These are phyloP conservation scores for Escallonia rubra DNA, from an alignment of 129 eudicot species.

Conservation along the genomic window DNA sequence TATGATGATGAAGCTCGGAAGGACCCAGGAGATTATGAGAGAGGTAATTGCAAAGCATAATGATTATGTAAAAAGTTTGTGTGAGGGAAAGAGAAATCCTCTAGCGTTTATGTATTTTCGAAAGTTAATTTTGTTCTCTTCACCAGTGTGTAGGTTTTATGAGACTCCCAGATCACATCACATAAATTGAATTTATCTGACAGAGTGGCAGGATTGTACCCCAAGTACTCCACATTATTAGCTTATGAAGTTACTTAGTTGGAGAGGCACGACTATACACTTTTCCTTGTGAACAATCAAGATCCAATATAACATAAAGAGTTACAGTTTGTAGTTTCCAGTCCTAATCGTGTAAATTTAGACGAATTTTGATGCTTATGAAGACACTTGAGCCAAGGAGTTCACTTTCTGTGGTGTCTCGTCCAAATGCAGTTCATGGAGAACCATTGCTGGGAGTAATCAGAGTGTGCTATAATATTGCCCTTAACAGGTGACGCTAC, in stretches of 20 bases:
- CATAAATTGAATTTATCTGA: neutral
- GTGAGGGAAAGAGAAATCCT: too few relatives aligned
- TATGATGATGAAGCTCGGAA: too few relatives aligned
- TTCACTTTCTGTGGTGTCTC: neutral
- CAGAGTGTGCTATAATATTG: slow-evolving; percentile 93
- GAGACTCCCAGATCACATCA: too few relatives aligned
- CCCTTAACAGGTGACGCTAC: slow-evolving; percentile 75
- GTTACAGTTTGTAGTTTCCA: neutral
- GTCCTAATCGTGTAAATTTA: neutral
- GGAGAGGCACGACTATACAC: neutral
- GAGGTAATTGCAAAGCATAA: too few relatives aligned
- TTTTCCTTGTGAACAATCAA: neutral
- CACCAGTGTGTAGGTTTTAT: too few relatives aligned
- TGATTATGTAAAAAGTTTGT: too few relatives aligned
- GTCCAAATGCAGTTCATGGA: slow-evolving; percentile 76
- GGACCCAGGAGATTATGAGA: too few relatives aligned
- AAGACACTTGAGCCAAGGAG: neutral
- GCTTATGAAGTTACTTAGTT: neutral
- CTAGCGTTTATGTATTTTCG: too few relatives aligned
- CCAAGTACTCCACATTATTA: too few relatives aligned
- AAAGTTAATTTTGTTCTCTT: too few relatives aligned
- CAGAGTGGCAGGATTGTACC: neutral
- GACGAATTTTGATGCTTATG: neutral
- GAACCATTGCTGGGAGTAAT: slow-evolving; percentile 89
- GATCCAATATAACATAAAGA: too few relatives aligned